phyloP scores from a whole-genome alignment of 2,329 filamentous ascomycete species.

The Fusarium tupiense region DNA sequence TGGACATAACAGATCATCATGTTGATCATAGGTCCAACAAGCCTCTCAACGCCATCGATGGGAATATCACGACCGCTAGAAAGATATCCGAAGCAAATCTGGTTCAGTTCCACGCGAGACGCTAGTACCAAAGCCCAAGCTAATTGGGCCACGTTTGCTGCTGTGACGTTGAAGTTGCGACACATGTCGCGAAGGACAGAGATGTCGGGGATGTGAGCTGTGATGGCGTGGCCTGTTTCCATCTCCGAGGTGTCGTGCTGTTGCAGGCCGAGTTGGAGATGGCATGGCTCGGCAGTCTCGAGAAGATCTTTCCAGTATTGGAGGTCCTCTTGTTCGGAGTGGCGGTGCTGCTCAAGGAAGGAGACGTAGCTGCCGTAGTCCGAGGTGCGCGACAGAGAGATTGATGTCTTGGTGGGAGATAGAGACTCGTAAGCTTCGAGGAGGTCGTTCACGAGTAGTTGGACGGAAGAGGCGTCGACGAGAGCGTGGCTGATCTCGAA shows the following conservation, averaged over 20 bases:
- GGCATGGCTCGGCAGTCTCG: background rate
- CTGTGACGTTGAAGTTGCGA: background rate
- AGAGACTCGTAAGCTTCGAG: background rate
- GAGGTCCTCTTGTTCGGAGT: background rate
- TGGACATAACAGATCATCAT: background rate
- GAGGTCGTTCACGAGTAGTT: background rate
- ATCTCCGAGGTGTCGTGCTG: fast-evolving
- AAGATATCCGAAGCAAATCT: background rate
- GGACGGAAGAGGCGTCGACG: background rate
- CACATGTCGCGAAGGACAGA: background rate
- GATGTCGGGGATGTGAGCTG: background rate
- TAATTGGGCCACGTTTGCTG: background rate
- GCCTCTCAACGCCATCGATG: background rate
- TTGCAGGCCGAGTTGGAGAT: background rate
- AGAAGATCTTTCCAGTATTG: background rate
- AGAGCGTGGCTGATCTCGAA: background rate
- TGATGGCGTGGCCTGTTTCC: background rate
- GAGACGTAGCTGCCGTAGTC: background rate
- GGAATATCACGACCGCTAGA: background rate
- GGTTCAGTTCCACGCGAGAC: background rate
- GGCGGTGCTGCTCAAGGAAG: background rate
- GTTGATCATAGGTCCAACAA: background rate
- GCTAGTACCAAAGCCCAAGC: background rate
- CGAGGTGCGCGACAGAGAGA: background rate
- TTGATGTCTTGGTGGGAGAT: background rate